These are phyloP conservation scores for Naematelia aurantialba DNA, from an alignment of 768 basidiomycete species.

Conservation along the genomic window DNA sequence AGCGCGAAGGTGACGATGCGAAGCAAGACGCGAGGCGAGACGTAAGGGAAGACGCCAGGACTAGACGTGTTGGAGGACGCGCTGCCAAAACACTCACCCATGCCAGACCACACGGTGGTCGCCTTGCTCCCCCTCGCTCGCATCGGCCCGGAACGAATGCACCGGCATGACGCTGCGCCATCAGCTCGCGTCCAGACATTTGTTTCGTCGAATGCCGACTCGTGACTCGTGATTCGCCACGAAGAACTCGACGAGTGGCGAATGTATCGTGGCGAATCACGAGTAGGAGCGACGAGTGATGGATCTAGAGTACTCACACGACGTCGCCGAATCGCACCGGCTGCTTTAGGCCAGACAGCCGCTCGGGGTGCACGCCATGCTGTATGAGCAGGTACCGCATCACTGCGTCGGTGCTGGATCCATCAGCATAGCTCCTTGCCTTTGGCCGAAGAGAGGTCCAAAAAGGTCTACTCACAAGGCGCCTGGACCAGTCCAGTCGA, in stretches of 20 bases:
- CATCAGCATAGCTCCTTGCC: neutral
- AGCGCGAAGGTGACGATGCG: too few relatives aligned
- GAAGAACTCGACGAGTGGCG: neutral
- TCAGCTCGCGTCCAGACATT: neutral
- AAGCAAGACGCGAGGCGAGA: too few relatives aligned
- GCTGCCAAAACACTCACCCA: conserved; percentile 14
- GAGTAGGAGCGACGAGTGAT: neutral
- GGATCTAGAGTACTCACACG: conserved; percentile 7
- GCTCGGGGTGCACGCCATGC: conserved; percentile 13
- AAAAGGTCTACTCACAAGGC: conserved; percentile 20
- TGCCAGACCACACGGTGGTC: conserved; percentile 25
- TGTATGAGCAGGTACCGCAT: conserved; percentile 18
- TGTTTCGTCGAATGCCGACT: neutral
- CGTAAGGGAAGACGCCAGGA: neutral
- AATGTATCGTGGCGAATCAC: neutral
- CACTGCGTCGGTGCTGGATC: conserved; percentile 19
- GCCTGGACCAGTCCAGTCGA: conserved; percentile 35
- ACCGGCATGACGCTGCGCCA: conserved; percentile 25
- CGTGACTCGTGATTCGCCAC: neutral
- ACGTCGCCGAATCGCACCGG: conserved; percentile 14
- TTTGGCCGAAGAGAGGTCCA: neutral
- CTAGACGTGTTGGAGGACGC: neutral
- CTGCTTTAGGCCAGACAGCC: conserved; percentile 6
- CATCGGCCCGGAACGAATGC: conserved; percentile 27
- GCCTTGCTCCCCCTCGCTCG: conserved; percentile 26